Evolutionary conservation across 305 asterid genomes (phyloP).

Genomic region (Ruellia speciosa): DNA sequence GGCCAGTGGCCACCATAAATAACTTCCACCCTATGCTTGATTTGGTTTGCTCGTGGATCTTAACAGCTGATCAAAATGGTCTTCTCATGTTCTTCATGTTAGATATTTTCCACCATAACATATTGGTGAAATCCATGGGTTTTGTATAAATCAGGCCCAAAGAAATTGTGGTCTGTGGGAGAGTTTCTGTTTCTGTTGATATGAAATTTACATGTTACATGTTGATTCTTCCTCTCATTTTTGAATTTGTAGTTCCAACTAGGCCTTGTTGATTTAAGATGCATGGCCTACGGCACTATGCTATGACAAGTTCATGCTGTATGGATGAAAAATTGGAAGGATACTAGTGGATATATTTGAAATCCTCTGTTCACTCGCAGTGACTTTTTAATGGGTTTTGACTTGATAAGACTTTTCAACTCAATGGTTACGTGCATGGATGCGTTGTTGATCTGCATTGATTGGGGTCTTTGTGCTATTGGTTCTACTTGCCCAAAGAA

Average conservation of each 20-base stretch:
- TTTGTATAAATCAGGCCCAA: too few relatives aligned
- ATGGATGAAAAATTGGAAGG: neutral
- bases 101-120: too few relatives aligned
- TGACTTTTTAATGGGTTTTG: neutral
- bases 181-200: too few relatives aligned
- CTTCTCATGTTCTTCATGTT: too few relatives aligned
- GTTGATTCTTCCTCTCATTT: too few relatives aligned
- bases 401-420: neutral
- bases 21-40: too few relatives aligned
- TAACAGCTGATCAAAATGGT: too few relatives aligned
- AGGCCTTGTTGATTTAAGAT: neutral
- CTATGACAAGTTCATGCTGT: too few relatives aligned
- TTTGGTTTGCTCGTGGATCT: too few relatives aligned
- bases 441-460: neutral
- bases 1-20: neutral
- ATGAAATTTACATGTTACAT: too few relatives aligned
- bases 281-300: neutral
- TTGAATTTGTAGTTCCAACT: neutral
- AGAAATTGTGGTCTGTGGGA: too few relatives aligned
- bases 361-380: neutral
- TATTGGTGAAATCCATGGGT: too few relatives aligned
- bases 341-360: neutral
- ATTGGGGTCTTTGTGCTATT: neutral
- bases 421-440: neutral
- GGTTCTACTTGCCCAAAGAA: neutral